Evolutionary conservation across 176 grass and related monocot genomes (phyloP), one percentile per base, ranked within the genome.

Genomic region (Alloteropsis semialata): DNA sequence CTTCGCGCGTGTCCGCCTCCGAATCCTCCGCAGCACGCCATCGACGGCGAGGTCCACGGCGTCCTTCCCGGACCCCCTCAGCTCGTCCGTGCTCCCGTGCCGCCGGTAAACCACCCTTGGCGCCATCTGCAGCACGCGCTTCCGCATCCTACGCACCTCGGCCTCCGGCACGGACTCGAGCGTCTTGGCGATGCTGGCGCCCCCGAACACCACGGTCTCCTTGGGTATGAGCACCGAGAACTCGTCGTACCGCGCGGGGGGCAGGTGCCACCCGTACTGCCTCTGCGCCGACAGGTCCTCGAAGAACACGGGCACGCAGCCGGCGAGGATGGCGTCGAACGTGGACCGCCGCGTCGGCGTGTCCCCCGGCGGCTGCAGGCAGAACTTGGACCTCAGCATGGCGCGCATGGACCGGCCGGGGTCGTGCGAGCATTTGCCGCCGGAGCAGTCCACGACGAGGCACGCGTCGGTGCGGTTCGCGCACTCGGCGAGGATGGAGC

Each of bases 211-310:
- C 15, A 92, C 93, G 3, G 84, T 37, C 64, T 90, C 93, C 84
- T 90, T 90, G 0, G 87, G 82, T 17, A 95, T 88, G 49, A 63
- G 63, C 49, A 90, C 81, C 3, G 93, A 95, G 87, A 95, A 95
- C 12, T 95, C 85, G 5, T 83, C 82, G 85, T 84, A 95, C 44
- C 79, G 72, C 28, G 30, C 56, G 43, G 59, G 71, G 2, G 90
- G 85, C 30, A 94, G 82, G 79, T 95, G 93, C 93, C 93, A 95
- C 0, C 93, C 87, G 69, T 84, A 95, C 62, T 92, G 93, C 51
- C 46, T 62, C 74, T 58, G 81, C 45, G 93, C 93, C n/a, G 82
- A 76, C 10, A 81, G 22, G 34, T 87, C 87, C 87, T 95, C 92
- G 73, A 94, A 94, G 84, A 94, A 92, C 3, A 95, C 89, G 3